A percentile compares a stretch with the other conserved stretches of the same genome.
These are phyloP conservation scores for Dryas integrifolia DNA, from an alignment of 331 rosid species.

Conservation along the genomic window DNA sequence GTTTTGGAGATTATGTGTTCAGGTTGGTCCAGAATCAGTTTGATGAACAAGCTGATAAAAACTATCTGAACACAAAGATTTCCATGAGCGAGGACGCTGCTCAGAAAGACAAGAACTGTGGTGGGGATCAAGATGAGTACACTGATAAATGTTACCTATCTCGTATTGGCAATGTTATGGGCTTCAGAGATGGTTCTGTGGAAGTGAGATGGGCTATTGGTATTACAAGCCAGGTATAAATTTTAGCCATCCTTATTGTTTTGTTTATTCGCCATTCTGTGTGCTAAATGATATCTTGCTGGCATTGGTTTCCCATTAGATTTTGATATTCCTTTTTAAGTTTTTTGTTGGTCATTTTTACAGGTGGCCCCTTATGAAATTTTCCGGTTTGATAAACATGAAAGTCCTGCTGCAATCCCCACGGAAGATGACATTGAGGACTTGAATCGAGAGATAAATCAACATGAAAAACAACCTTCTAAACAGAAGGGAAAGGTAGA, in stretches of 20 bases:
- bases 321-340: slow-evolving; percentile 3
- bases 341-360: slow-evolving; percentile 23
- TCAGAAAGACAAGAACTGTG: slow-evolving; percentile 31
- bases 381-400: slow-evolving; percentile 62
- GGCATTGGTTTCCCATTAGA: slow-evolving; percentile 13
- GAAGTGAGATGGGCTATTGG: slow-evolving; percentile 96
- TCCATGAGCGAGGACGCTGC: slow-evolving; percentile 37
- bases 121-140: slow-evolving; percentile 31
- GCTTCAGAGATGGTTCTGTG: slow-evolving; percentile 64
- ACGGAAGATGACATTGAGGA: slow-evolving; percentile 53
- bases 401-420: slow-evolving; percentile 48
- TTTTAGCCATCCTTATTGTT: slow-evolving; percentile 1
- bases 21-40: slow-evolving; percentile 58
- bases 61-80: slow-evolving; percentile 29
- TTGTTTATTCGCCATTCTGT: slow-evolving; percentile 12
- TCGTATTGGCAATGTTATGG: slow-evolving; percentile 62
- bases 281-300: slow-evolving; percentile 22
- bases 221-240: slow-evolving; percentile 61
- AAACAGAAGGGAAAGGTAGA: slow-evolving; percentile 55
- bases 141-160: slow-evolving; percentile 51
- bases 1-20: slow-evolving; percentile 80
- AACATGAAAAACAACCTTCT: slow-evolving; percentile 37
- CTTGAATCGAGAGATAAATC: slow-evolving; percentile 46
- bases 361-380: slow-evolving; percentile 84
- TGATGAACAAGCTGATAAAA: slow-evolving; percentile 42